Conservation (phyloP, 1,284 basidiomycete species). For the Cystobasidiaceae sp. region DNA sequence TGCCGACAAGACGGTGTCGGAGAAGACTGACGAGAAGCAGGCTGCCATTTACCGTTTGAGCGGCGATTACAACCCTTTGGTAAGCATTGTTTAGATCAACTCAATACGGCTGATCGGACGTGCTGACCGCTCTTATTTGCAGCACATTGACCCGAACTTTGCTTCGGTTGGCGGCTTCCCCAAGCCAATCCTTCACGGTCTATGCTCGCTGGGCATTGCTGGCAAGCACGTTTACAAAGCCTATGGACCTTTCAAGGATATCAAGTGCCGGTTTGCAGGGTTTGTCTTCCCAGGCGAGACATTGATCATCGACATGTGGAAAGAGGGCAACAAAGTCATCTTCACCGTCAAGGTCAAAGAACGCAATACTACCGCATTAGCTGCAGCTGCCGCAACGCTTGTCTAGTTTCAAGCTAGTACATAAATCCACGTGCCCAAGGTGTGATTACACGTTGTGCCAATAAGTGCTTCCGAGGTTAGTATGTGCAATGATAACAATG, state of each 20-base stretch:
- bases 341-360: conserved; percentile 83
- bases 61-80: conserved; percentile 68
- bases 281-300: conserved; percentile 94
- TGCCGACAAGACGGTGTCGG: conserved; percentile 79
- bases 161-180: conserved; percentile 92
- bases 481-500: too few relatives aligned
- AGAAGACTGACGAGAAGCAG: conserved; percentile 74
- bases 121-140: conserved; percentile 7
- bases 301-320: conserved; percentile 94
- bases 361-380: conserved; percentile 61
- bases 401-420: conserved; percentile 33
- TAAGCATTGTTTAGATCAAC: not conserved
- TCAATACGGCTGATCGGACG: conserved; percentile 31
- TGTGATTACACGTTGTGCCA: too few relatives aligned
- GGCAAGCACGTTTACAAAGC: conserved; percentile 88
- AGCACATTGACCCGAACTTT: conserved; percentile 76
- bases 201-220: conserved; percentile 89
- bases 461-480: too few relatives aligned
- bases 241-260: conserved; percentile 81
- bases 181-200: conserved; percentile 57
- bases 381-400: conserved; percentile 70
- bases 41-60: conserved; percentile 85
- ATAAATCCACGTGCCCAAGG: not conserved
- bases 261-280: conserved; percentile 92
- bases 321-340: conserved; percentile 83